Evolutionary conservation across 352 stramenopile genomes (phyloP).

Genomic region (Phytophthora brassicae): DNA sequence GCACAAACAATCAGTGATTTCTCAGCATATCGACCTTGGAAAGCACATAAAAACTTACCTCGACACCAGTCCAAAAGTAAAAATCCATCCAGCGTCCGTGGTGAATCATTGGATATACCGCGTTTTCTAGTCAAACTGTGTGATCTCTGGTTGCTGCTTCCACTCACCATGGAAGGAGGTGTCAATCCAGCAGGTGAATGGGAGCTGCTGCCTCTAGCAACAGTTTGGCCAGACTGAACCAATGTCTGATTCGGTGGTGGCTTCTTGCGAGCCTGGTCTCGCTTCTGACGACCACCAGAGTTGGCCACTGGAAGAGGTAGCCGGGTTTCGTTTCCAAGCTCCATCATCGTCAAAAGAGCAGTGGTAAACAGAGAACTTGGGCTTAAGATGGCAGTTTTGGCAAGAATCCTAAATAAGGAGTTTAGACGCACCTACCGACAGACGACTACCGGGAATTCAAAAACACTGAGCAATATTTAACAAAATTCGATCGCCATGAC

Average conservation of each 20-base stretch:
- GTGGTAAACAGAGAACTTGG: not conserved
- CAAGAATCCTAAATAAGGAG: conserved; percentile 14
- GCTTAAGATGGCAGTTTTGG: conserved; percentile 6
- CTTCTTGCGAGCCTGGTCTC: conserved; percentile 26
- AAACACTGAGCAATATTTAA: not conserved
- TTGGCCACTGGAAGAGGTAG: conserved; percentile 15
- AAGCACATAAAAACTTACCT: conserved; percentile 41
- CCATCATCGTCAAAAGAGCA: conserved; percentile 6
- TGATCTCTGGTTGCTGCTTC: conserved; percentile 23
- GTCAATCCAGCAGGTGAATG: not conserved
- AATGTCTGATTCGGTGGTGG: conserved; percentile 21
- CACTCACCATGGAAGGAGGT: not conserved
- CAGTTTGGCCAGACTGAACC: conserved; percentile 32
- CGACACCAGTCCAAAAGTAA: conserved; percentile 74
- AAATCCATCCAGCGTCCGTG: conserved; percentile 73
- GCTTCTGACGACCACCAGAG: conserved; percentile 14
- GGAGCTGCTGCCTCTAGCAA: conserved; percentile 30
- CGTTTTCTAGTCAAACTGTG: conserved; percentile 16
- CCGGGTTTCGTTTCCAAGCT: conserved; percentile 10
- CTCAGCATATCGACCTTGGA: too few relatives aligned
- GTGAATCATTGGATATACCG: conserved; percentile 28
- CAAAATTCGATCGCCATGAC: not conserved
- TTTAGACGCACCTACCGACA: too few relatives aligned
- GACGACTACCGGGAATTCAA: too few relatives aligned
- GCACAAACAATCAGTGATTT: not conserved